Percentiles rank a stretch among this genome's conserved stretches.
phyloP scores from a whole-genome alignment of 306 rosid species.

The Gleditsia sinensis region DNA sequence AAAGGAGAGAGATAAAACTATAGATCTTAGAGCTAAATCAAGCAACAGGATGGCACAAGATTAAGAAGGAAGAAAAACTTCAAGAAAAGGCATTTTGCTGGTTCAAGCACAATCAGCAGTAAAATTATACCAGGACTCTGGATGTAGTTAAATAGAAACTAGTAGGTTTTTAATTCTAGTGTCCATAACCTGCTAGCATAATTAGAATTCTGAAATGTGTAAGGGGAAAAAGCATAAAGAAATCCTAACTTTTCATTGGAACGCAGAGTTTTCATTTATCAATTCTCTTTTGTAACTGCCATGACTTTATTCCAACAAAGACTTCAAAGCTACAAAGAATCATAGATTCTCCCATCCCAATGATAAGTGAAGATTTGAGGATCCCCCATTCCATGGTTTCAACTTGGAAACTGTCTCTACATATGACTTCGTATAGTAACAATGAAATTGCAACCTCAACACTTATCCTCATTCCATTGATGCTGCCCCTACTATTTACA shows the following conservation, averaged over 20 bases:
- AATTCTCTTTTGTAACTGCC: not conserved
- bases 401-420: not conserved
- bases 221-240: not conserved
- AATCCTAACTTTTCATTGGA: not conserved
- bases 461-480: not conserved
- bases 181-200: slow-evolving; percentile 1
- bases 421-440: not conserved
- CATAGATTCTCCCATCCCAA: not conserved
- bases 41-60: not conserved
- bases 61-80: not conserved
- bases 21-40: not conserved
- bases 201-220: not conserved
- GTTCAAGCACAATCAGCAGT: not conserved
- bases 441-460: not conserved
- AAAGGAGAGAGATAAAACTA: slow-evolving; percentile 6
- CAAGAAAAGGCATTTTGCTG: not conserved
- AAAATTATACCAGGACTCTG: slow-evolving; percentile 3
- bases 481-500: not conserved
- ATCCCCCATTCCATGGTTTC: not conserved
- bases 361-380: not conserved
- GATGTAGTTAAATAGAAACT: not conserved
- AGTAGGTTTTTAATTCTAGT: not conserved
- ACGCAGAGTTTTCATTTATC: not conserved
- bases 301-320: not conserved
- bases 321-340: not conserved